Evolutionary conservation across 2,329 filamentous ascomycete species (phyloP), one percentile per base, ranked within the genome.

Genomic region (Rachicladosporium sp.): DNA sequence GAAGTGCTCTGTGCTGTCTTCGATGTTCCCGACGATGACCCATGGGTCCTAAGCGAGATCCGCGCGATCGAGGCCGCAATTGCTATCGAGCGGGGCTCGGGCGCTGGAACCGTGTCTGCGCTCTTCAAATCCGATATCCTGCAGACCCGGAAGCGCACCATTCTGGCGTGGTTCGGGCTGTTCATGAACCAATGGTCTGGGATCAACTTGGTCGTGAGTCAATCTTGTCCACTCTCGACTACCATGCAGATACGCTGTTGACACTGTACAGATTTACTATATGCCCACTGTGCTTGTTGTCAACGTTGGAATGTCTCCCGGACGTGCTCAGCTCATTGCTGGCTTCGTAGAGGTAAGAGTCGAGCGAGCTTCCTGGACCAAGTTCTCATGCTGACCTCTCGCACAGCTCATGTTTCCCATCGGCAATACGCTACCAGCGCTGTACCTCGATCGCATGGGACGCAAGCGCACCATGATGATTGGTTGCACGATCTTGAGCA

Each of bases 321-420:
- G 68, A 36, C 55, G 67, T 4, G 60, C 65, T 7, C 54, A 68
- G 5, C 55, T 71, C 5, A 58, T 72, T 3, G 68, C 65, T 23
- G 68, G 68, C 12, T 63, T 64, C 45, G 56, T 63, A 11, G 46
- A 62, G 10, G 63, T 57, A 3, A 50, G 48, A 60, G 58, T 63
- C 42, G 33, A 48, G 35, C 46, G 48, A 9, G 27, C 58, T 2
- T 50, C 60, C n/a, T 44, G 59, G 31, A 55, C 66, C 27, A 65
- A 60, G 21, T 65, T 66, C 51, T 57, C 60, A 10, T 35, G 37
- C 4, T 49, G 49, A 2, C 43, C 48, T 4, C 46, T 44, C 10
- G 51, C 57, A 4, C 53, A 63, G 41, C 49, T 53, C 15, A 60
- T 61, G 55, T 64, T 62, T 47, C 53, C 61, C 41, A 48, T 68